Base-by-base conservation (phyloP, 768 basidiomycete genomes). In the Lactifluus hygrophoroides region DNA sequence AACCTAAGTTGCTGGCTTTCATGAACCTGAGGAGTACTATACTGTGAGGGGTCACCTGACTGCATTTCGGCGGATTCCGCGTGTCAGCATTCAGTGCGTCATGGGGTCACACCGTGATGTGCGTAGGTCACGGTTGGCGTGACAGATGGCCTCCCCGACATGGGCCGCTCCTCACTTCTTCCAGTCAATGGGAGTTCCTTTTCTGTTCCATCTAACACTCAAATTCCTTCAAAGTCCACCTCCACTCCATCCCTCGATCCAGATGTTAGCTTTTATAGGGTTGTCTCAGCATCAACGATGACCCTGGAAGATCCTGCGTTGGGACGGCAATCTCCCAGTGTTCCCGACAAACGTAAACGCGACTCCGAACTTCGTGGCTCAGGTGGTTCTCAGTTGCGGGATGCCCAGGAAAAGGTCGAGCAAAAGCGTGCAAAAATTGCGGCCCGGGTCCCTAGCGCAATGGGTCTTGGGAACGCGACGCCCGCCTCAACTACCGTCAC, bases 401-500 rank as follows among this genome's bases (percentile, higher is more conserved):
- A 60, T 21, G 54, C 58, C 2, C 58, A 55, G 28, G 58, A 60
- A 32, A 43, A 5, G 27, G 58, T 60, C 14, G 53, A 55, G 21
- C 53, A 60, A 35, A 60, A 60, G 19, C 58, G 58, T 38, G 58
- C 54, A 17, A 54, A 30, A 13, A 55, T 58, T 16, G 57, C 57
- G 38, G 57, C 57, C 2, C 57, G 57, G 5, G 57, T 58, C 14
- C 57, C 57, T 16, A 57, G 56, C 8, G 51, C 38, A 1, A 54
- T 43, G 45, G 52, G 37, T 6, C 13, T 49, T 27, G 43, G 49
- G 13, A 53, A 44, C 13, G 5, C 45, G 2, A 25, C 23, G 5
- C 35, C 58, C 14, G 10, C 48, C 19, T 21, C 32, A 4, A 21
- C 40, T 14, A 7, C 40, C 2, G 9, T 55, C 53, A 60, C 58